Evolutionary conservation across 2,329 filamentous ascomycete genomes (phyloP), one percentile per base, ranked within the genome.

Genomic region (Trichoderma sp.): DNA sequence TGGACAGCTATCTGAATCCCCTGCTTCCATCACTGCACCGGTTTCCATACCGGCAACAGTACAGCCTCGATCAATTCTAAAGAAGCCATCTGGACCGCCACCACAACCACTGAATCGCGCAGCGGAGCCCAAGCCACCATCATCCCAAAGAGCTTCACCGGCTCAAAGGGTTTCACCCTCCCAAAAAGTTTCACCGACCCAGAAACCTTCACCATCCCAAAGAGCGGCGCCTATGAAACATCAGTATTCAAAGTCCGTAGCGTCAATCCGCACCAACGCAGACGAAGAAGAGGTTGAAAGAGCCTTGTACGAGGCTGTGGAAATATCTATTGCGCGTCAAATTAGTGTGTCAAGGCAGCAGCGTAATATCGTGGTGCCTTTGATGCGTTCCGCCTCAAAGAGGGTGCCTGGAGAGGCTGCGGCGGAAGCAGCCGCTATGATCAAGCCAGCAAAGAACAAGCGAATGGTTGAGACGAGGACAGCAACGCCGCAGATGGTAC

Each of bases 321-420:
- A 91, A 77, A 83, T 90, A 57, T 91, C 88, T 1, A 91, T 92
- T 72, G 89, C 89, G 0, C 83, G 90, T 1, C 89, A 91, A 76
- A 90, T 92, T 72, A 90, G 87, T 72, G 81, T 91, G 31, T 90
- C 88, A 14, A 81, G 85, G 14, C 84, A 88, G 77, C 89, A 91
- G 77, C 82, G 86, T 21, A 84, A 86, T 74, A 79, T 90, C 71
- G 79, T 91, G 21, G 83, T 85, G n/a, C 87, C 87, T 14, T 78
- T 88, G 49, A 81, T 84, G 78, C 27, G 77, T 73, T 63, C 74
- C 68, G 31, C 24, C 75, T 73, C 63, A 73, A 72, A 24, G 70
- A 71, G 75, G 60, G 72, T 72, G 6, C 29, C 55, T 0, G 47
- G 55, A 4, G 35, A 62, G 29, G 13, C 58, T 55, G 62, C 52